phyloP scores from a whole-genome alignment of 2,329 filamentous ascomycete species.

The Ascochyta koolunga region DNA sequence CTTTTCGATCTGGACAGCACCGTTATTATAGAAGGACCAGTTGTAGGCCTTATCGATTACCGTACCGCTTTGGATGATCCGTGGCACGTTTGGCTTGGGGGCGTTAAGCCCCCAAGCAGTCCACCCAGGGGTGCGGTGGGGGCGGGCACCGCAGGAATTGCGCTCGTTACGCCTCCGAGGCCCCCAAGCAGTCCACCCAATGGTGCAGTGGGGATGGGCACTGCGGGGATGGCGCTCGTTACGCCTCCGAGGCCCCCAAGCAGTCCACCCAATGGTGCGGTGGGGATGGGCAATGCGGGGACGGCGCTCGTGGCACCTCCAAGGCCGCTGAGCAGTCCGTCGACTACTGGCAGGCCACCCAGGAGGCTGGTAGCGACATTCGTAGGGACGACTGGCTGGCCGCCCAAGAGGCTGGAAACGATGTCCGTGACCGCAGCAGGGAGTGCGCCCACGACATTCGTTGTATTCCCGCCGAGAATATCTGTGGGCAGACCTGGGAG shows the following conservation, averaged over 20 bases:
- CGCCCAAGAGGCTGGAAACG: too few relatives aligned
- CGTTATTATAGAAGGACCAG: conserved; percentile 23
- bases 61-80: conserved; percentile 18
- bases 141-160: conserved; percentile 3
- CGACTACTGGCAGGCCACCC: too few relatives aligned
- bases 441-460: too few relatives aligned
- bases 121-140: too few relatives aligned
- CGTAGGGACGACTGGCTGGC: background rate
- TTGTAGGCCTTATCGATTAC: conserved; percentile 17
- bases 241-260: background rate
- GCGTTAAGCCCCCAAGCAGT: background rate
- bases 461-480: too few relatives aligned
- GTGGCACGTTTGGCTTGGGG: background rate
- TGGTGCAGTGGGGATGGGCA: background rate
- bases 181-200: background rate
- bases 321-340: too few relatives aligned
- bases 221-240: background rate
- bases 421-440: too few relatives aligned
- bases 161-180: background rate
- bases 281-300: background rate
- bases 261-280: background rate
- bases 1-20: conserved; percentile 22
- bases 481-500: too few relatives aligned
- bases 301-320: too few relatives aligned
- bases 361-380: background rate